Evolutionary conservation across 2,329 filamentous ascomycete genomes (phyloP).

Genomic region (Cladophialophora bantiana): DNA sequence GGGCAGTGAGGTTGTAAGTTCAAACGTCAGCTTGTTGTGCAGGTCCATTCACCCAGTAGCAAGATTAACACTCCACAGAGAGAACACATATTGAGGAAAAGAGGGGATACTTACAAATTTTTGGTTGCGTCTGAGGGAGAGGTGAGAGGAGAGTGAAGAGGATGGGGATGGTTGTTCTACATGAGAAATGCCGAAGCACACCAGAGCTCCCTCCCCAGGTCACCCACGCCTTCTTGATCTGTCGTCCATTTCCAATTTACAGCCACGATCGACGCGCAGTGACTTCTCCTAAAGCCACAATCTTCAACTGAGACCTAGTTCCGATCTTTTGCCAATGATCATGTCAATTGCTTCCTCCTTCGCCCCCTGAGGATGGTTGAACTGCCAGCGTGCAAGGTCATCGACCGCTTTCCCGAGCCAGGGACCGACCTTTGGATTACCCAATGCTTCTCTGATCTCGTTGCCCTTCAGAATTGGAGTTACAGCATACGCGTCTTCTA

Average conservation of each 20-base stretch:
- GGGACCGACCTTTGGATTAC: conserved; percentile 71
- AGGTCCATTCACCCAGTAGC: no score
- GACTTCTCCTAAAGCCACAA: no score
- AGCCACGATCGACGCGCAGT: no score
- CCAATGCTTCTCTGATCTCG: conserved; percentile 71
- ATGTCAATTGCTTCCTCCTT: conserved; percentile 45
- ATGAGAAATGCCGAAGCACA: no score
- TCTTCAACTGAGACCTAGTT: conserved; percentile 53
- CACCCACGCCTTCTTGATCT: background rate
- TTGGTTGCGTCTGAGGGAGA: no score
- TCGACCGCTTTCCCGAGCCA: conserved; percentile 86
- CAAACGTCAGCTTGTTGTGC: no score
- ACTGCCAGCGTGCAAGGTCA: conserved; percentile 84
- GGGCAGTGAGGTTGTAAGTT: no score
- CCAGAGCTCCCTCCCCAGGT: background rate
- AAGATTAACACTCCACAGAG: no score
- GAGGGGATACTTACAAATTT: no score
- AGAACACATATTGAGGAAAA: no score
- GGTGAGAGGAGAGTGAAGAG: no score
- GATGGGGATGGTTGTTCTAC: no score
- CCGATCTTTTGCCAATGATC: conserved; percentile 62
- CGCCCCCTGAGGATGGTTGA: conserved; percentile 65
- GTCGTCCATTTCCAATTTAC: background rate
- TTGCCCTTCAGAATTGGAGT: conserved; percentile 77
- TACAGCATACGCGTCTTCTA: conserved; percentile 56